Conservation (phyloP, 2,329 filamentous ascomycete genomes). For the Elsinoe ampelina region DNA sequence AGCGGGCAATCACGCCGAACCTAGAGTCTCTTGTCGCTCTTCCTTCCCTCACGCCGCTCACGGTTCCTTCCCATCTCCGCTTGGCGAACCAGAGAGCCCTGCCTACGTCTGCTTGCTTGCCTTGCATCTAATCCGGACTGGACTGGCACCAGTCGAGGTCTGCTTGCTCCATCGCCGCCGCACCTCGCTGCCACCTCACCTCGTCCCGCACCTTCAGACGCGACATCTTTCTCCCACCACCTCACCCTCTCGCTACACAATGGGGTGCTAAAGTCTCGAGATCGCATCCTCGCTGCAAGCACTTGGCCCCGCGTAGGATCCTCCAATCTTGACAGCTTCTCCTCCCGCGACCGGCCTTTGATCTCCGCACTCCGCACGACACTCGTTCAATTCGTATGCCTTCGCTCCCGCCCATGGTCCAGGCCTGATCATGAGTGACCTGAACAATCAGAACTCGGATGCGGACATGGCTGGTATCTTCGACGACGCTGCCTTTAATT, state of each 20-base stretch:
- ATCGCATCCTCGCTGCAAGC: not conserved
- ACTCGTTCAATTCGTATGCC: constrained; percentile 12
- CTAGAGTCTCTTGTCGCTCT: not conserved
- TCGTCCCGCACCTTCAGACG: not conserved
- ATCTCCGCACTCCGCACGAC: not conserved
- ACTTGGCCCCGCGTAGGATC: not conserved
- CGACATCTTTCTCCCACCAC: not conserved
- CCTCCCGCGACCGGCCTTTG: constrained; percentile 2
- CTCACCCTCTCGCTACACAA: not conserved
- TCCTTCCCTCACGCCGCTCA: too few species aligned
- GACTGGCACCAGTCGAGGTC: not conserved
- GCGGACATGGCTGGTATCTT: constrained; percentile 21
- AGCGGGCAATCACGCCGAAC: constrained; percentile 7
- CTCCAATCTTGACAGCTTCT: not conserved
- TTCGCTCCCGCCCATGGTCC: not conserved
- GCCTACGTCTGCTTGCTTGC: too few species aligned
- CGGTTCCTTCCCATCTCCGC: constrained; percentile 1
- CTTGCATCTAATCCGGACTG: too few species aligned
- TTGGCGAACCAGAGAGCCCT: not conserved
- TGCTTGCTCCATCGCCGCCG: constrained; percentile 1
- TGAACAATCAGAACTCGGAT: constrained; percentile 12
- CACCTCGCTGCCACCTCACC: not conserved
- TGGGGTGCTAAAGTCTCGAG: not conserved
- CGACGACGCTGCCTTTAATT: constrained; percentile 23
- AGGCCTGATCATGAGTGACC: constrained; percentile 11